These are phyloP conservation scores for Vitis hybrid DNA, from an alignment of 177 flowering plant genomes.

Conservation along the genomic window DNA sequence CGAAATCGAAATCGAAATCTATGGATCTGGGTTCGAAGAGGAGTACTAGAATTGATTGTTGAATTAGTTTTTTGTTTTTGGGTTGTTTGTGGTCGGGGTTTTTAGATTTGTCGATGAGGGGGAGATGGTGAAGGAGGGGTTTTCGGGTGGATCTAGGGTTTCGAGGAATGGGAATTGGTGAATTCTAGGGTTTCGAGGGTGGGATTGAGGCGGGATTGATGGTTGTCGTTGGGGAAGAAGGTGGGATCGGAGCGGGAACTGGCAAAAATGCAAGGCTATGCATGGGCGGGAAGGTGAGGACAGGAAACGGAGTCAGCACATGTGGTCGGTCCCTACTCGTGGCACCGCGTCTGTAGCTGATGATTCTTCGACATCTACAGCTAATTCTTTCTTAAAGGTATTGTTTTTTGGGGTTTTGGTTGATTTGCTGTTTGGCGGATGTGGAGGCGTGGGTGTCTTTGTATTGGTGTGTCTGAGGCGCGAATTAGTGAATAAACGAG, in stretches of 20 bases:
- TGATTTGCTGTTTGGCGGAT: background rate
- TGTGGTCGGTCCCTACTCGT: constrained; percentile 42
- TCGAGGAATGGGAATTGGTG: constrained; percentile 4
- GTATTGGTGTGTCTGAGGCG: background rate
- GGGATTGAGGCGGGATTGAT: constrained; percentile 12
- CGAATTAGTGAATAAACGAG: background rate
- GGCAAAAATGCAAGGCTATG: constrained; percentile 49
- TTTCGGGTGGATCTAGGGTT: constrained; percentile 21
- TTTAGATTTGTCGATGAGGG: background rate
- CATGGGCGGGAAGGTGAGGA: constrained; percentile 48
- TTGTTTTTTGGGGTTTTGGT: background rate
- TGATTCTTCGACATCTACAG: constrained; percentile 10
- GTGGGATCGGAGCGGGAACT: constrained; percentile 12
- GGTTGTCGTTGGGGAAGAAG: constrained; percentile 15
- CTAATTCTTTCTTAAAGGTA: constrained; percentile 33
- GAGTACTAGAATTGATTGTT: background rate
- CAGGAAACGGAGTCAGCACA: constrained; percentile 45
- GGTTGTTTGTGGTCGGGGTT: background rate
- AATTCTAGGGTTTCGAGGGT: background rate
- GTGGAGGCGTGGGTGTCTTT: background rate
- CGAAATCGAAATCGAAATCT: background rate
- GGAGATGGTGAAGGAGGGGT: constrained; percentile 10
- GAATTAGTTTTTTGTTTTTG: constrained; percentile 1
- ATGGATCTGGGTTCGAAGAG: background rate
- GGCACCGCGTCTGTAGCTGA: constrained; percentile 23